These are phyloP conservation scores for Auriscalpium microsporum DNA, from an alignment of 768 basidiomycete species.

Conservation along the genomic window DNA sequence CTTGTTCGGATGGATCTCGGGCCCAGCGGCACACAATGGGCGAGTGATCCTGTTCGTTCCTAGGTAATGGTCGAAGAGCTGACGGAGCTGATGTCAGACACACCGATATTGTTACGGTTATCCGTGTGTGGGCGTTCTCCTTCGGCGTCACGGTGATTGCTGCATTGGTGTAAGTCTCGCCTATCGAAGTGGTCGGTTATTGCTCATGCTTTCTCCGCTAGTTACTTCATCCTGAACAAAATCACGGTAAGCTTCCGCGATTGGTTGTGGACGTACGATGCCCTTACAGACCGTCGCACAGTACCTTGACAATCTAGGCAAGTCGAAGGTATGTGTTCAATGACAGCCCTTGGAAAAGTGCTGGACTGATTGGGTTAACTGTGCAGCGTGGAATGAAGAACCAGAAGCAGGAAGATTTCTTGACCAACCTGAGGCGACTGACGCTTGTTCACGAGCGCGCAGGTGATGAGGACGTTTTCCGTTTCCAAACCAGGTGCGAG, in stretches of 20 bases:
- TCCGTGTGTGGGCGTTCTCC: slow-evolving; percentile 33
- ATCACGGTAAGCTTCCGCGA: slow-evolving; percentile 15
- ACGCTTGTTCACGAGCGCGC: slow-evolving; percentile 32
- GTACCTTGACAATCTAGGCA: slow-evolving; percentile 33
- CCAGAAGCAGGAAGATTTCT: slow-evolving; percentile 31
- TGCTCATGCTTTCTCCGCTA: background rate
- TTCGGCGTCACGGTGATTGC: slow-evolving; percentile 31
- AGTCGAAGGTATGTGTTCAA: slow-evolving; percentile 13
- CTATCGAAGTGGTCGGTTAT: background rate
- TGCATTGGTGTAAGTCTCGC: slow-evolving; percentile 24
- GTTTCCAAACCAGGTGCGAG: slow-evolving; percentile 12
- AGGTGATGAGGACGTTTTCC: slow-evolving; percentile 15
- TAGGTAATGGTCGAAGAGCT: background rate
- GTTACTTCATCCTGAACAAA: slow-evolving; percentile 29
- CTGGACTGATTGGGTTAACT: background rate
- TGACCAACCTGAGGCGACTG: slow-evolving; percentile 30
- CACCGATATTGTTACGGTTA: slow-evolving; percentile 33
- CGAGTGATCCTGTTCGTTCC: background rate
- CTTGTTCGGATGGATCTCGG: slow-evolving; percentile 35
- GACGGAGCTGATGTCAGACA: slow-evolving; percentile 13
- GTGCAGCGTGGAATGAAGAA: slow-evolving; percentile 25
- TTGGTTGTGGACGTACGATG: background rate
- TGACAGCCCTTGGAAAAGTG: background rate
- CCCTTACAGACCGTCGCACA: background rate
- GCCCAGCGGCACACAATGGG: slow-evolving; percentile 25